phyloP scores from a whole-genome alignment of 2,329 filamentous ascomycete genomes.

The Blumeriella jaapii region DNA sequence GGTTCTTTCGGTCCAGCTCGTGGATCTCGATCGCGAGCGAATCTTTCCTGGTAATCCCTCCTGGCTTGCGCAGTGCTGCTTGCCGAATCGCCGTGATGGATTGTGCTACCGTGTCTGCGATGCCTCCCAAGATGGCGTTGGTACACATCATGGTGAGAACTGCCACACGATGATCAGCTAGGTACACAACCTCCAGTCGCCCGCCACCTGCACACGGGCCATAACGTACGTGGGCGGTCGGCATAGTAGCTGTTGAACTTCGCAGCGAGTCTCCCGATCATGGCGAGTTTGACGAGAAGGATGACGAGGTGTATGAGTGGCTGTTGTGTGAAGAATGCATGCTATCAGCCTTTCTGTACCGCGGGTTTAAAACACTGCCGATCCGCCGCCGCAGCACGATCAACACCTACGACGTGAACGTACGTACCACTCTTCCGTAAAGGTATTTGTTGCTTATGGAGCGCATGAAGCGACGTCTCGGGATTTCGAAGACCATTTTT shows the following conservation, averaged over 20 bases:
- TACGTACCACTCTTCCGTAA: constrained; percentile 60
- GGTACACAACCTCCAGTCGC: not conserved
- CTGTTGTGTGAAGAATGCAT: constrained; percentile 37
- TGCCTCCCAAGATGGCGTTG: constrained; percentile 87
- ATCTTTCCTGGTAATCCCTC: constrained; percentile 48
- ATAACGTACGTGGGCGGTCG: constrained; percentile 65
- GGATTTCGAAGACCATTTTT: constrained; percentile 47
- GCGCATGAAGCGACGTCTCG: constrained; percentile 48
- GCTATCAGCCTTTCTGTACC: constrained; percentile 14
- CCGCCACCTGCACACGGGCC: too few species aligned
- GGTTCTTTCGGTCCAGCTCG: constrained; percentile 73
- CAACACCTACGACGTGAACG: not conserved
- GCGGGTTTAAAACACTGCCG: constrained; percentile 3
- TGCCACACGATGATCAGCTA: constrained; percentile 29
- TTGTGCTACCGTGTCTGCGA: constrained; percentile 94
- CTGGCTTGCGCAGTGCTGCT: constrained; percentile 51
- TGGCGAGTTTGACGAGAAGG: constrained; percentile 78
- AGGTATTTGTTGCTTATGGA: constrained; percentile 62
- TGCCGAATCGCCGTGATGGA: constrained; percentile 74
- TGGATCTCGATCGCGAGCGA: constrained; percentile 77
- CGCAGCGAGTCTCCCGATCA: constrained; percentile 68
- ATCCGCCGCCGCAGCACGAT: not conserved
- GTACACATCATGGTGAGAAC: constrained; percentile 99
- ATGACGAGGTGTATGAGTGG: constrained; percentile 78
- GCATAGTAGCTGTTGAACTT: constrained; percentile 94